Evolutionary conservation across 2,329 filamentous ascomycete genomes (phyloP).

Genomic region (Penicillium sp.): DNA sequence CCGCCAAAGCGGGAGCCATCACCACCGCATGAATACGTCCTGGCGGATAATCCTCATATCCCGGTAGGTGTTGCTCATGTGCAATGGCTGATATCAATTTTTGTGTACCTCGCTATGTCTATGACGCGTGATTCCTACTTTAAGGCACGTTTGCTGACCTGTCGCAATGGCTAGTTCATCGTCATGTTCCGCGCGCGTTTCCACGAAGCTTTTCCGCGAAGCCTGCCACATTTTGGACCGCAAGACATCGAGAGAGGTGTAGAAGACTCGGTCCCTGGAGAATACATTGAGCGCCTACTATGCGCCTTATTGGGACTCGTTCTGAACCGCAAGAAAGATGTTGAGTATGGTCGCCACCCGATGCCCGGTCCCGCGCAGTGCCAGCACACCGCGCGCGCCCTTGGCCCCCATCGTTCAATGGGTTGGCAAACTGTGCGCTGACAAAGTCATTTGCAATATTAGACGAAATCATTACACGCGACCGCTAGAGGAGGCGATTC

Average conservation of each 20-base stretch:
- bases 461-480: constrained; percentile 91
- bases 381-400: constrained; percentile 13
- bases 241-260: constrained; percentile 93
- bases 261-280: constrained; percentile 73
- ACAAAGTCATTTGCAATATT: constrained; percentile 22
- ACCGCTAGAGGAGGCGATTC: constrained; percentile 89
- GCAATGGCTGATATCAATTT: constrained; percentile 38
- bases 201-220: constrained; percentile 83
- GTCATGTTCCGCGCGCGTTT: constrained; percentile 98
- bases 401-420: constrained; percentile 8
- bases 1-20: constrained; percentile 81
- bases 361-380: constrained; percentile 15
- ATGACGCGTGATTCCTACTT: constrained; percentile 31
- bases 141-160: constrained; percentile 37
- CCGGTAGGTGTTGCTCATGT: constrained; percentile 65
- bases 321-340: constrained; percentile 96
- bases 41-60: constrained; percentile 90
- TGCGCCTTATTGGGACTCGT: constrained; percentile 87
- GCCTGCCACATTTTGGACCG: constrained; percentile 84
- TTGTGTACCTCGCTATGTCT: constrained; percentile 16
- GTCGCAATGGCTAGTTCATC: constrained; percentile 69
- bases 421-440: constrained; percentile 29
- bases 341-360: constrained; percentile 72
- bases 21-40: constrained; percentile 83
- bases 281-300: constrained; percentile 82